Base-by-base conservation (phyloP, 495 filamentous ascomycete species). In the Lasiosphaeris hirsuta region DNA sequence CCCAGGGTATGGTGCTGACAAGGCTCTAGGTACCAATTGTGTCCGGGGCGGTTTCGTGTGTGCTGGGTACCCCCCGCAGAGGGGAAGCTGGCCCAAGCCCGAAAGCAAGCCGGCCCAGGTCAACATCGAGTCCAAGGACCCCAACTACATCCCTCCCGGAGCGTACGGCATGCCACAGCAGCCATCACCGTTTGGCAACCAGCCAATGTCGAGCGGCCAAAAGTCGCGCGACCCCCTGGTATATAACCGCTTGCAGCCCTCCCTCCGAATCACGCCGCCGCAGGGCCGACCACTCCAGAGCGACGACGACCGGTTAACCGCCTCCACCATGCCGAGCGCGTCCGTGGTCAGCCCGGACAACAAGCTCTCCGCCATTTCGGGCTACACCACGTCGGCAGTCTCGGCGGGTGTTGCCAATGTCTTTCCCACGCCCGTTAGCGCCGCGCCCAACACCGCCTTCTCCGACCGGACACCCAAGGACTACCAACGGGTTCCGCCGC, bases 1-100 rank as follows among this genome's bases (percentile, higher is more conserved):
- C 54, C 54, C 37, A 15, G 47, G 56, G 46, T 33, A 53, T 9
- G 37, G n/a, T 52, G 34, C 64, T 61, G 49, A 64, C 62, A n/a
- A 50, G 47, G 48, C 36, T 56, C 19, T 64, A 96, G 92, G 92
- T 75, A 90, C 86, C 68, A 98, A 98, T 68, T 98, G 94, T 70
- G 79, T 90, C 44, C 87, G 90, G 55, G 94, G 94, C 43, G 90
- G 90, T 10, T 97, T 97, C 71, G 77, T 91, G 19, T 98, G 94
- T 68, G 89, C 91, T 64, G 94, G 94, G n/a, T 98, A 98, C 72
- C 74, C 74, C 14, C 87, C 87, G 60, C 63, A 86, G 81, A 57
- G 86, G 81, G 74, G 87, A 73, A 63, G 84, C 77, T 71, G 93
- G 88, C 89, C 81, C 74, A 78, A 83, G 63, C 71, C 79, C 61